A percentile compares a stretch with the other conserved stretches of the same genome.
These are phyloP conservation scores for Pythium chondricola DNA, from an alignment of 352 stramenopile genomes.

Conservation along the genomic window DNA sequence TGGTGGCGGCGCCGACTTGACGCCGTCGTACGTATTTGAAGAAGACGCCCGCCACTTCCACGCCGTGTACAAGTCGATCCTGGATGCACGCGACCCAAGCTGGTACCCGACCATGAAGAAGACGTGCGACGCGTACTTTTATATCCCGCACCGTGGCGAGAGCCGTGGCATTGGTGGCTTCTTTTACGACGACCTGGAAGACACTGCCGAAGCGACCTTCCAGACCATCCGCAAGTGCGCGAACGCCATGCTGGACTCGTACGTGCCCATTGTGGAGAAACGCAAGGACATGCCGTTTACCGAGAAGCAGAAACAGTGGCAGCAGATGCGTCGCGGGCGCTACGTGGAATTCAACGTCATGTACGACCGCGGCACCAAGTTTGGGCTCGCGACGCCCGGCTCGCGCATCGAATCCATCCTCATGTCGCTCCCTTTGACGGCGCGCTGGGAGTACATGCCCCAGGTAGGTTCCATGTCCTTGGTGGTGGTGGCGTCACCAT, in stretches of 20 bases:
- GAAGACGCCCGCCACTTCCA: slow-evolving; percentile 97
- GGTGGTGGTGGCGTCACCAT: not conserved
- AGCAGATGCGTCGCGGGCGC: slow-evolving; percentile 93
- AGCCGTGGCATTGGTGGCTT: slow-evolving; percentile 95
- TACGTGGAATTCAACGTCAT: slow-evolving; percentile 99
- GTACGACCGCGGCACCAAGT: slow-evolving; percentile 98
- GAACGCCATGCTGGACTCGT: slow-evolving; percentile 89
- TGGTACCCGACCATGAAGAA: slow-evolving; percentile 96
- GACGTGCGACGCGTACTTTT: slow-evolving; percentile 97
- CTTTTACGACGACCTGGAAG: slow-evolving; percentile 98
- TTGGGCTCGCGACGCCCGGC: slow-evolving; percentile 94
- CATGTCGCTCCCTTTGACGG: slow-evolving; percentile 97
- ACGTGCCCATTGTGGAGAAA: slow-evolving; percentile 93
- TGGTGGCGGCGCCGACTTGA: slow-evolving; percentile 96
- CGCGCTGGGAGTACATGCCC: slow-evolving; percentile 95
- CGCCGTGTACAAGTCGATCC: slow-evolving; percentile 91
- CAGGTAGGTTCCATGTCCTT: slow-evolving; percentile 18
- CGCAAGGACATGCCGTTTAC: slow-evolving; percentile 96
- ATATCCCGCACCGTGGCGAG: slow-evolving; percentile 95
- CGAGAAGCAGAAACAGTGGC: slow-evolving; percentile 96
- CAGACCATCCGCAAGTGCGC: slow-evolving; percentile 71
- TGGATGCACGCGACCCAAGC: slow-evolving; percentile 91
- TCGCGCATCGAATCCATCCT: slow-evolving; percentile 98
- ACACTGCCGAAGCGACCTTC: slow-evolving; percentile 87
- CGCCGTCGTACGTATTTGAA: slow-evolving; percentile 94